Percentiles rank a stretch among this genome's conserved stretches.
These are phyloP conservation scores for Datisca glomerata DNA, from an alignment of 306 rosid genomes.

Conservation along the genomic window DNA sequence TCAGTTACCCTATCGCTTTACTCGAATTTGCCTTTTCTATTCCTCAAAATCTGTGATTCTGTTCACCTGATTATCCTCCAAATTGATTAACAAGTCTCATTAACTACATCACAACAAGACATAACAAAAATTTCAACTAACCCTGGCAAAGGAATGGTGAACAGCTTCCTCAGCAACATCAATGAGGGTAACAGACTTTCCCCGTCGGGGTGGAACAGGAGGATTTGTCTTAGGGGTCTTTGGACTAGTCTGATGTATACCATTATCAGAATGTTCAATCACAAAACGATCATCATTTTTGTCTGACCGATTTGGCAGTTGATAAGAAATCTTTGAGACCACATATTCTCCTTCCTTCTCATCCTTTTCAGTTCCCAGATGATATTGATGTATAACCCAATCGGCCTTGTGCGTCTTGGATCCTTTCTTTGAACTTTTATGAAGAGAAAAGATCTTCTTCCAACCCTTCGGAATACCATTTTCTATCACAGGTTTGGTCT, in stretches of 20 bases:
- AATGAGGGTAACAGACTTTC: slow-evolving; percentile 21
- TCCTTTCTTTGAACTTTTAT: slow-evolving; percentile 46
- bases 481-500: slow-evolving; percentile 27
- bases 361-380: slow-evolving; percentile 62
- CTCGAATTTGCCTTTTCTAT: no score
- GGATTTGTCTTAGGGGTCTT: slow-evolving; percentile 58
- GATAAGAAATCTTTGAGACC: slow-evolving; percentile 59
- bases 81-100: no score
- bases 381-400: slow-evolving; percentile 97
- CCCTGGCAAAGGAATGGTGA: slow-evolving; percentile 29
- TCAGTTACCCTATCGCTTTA: no score
- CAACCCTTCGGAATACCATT: slow-evolving; percentile 46
- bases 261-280: slow-evolving; percentile 30
- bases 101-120: neutral
- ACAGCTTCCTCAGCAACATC: slow-evolving; percentile 22
- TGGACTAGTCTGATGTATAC: slow-evolving; percentile 40
- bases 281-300: slow-evolving; percentile 25
- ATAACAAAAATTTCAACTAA: slow-evolving; percentile 10
- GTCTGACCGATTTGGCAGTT: slow-evolving; percentile 42
- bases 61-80: no score
- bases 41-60: no score
- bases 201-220: slow-evolving; percentile 48
- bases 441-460: slow-evolving; percentile 81
- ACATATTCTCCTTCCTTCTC: slow-evolving; percentile 75
- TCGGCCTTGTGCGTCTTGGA: slow-evolving; percentile 43